Evolutionary conservation across 2,329 filamentous ascomycete genomes (phyloP).

Genomic region (Pestalotiopsis sp.): DNA sequence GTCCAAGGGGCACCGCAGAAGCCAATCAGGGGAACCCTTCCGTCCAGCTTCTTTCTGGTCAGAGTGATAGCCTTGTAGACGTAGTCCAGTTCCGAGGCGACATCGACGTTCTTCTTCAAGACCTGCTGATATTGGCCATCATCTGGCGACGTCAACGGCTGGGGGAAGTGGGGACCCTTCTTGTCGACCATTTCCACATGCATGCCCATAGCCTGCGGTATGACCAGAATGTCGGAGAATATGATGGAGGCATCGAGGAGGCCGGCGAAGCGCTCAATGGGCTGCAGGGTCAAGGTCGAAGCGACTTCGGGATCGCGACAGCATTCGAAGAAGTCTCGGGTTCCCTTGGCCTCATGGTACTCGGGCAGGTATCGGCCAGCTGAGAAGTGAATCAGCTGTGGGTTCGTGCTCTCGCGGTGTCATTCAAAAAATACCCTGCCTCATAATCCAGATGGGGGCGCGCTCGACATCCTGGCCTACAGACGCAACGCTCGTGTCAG

Average conservation of each 20-base stretch:
- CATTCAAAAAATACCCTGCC: slow-evolving; percentile 71
- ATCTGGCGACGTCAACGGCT: slow-evolving; percentile 76
- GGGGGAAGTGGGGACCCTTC: slow-evolving; percentile 92
- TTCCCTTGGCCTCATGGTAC: slow-evolving; percentile 93
- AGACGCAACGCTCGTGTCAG: slow-evolving; percentile 15
- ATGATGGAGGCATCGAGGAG: slow-evolving; percentile 97
- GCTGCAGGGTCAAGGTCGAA: slow-evolving; percentile 91
- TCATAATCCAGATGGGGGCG: slow-evolving; percentile 98
- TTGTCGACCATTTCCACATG: slow-evolving; percentile 97
- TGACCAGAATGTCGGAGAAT: slow-evolving; percentile 97
- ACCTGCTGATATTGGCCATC: slow-evolving; percentile 84
- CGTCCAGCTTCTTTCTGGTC: slow-evolving; percentile 84
- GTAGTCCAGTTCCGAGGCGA: slow-evolving; percentile 83
- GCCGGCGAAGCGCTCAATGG: slow-evolving; percentile 86
- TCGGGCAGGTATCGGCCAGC: slow-evolving; percentile 96
- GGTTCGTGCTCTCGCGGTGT: slow-evolving; percentile 4
- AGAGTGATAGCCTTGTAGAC: slow-evolving; percentile 95
- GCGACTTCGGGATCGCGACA: slow-evolving; percentile 92
- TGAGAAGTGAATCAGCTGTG: slow-evolving; percentile 37
- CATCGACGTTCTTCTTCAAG: slow-evolving; percentile 78
- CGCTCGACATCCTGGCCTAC: slow-evolving; percentile 87
- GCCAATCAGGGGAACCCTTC: slow-evolving; percentile 89
- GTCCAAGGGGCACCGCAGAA: slow-evolving; percentile 99
- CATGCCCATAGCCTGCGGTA: slow-evolving; percentile 98
- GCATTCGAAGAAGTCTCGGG: slow-evolving; percentile 94